phyloP scores from a whole-genome alignment of 2,329 filamentous ascomycete species.

The Penicillium sp. region DNA sequence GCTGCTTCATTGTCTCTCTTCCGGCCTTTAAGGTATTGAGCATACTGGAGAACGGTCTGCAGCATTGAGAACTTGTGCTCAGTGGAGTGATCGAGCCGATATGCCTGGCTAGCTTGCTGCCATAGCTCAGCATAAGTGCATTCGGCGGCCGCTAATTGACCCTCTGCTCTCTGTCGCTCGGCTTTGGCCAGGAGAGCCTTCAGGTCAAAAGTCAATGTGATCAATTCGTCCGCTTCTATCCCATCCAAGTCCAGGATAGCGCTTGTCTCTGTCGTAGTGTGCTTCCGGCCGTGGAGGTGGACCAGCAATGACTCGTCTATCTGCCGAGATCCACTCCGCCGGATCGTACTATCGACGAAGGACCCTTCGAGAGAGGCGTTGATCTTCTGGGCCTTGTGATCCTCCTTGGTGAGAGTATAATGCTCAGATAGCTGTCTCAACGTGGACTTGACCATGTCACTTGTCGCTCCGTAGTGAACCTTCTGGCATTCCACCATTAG shows the following conservation, averaged over 20 bases:
- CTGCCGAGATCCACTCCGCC: conserved; percentile 18
- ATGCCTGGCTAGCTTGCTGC: conserved; percentile 38
- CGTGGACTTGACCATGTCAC: conserved; percentile 40
- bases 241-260: conserved; percentile 29
- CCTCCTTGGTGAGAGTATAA: conserved; percentile 43
- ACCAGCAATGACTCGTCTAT: conserved; percentile 21
- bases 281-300: conserved; percentile 22
- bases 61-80: conserved; percentile 37
- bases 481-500: conserved; percentile 44
- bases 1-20: conserved; percentile 40
- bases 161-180: conserved; percentile 5
- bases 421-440: conserved; percentile 42
- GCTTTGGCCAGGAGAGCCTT: conserved; percentile 28
- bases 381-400: conserved; percentile 32
- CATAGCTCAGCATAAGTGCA: conserved; percentile 44
- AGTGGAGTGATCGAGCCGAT: conserved; percentile 16
- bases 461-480: conserved; percentile 40
- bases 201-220: conserved; percentile 26
- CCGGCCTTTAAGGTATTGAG: conserved; percentile 41
- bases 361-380: neutral
- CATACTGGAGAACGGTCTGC: conserved; percentile 40
- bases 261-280: conserved; percentile 6
- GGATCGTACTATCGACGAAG: conserved; percentile 25
- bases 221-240: conserved; percentile 35
- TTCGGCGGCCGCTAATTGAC: conserved; percentile 36